A percentile compares a stretch with the other conserved stretches of the same genome.
phyloP scores from a whole-genome alignment of 306 rosid genomes.

The Corylus heterophylla region DNA sequence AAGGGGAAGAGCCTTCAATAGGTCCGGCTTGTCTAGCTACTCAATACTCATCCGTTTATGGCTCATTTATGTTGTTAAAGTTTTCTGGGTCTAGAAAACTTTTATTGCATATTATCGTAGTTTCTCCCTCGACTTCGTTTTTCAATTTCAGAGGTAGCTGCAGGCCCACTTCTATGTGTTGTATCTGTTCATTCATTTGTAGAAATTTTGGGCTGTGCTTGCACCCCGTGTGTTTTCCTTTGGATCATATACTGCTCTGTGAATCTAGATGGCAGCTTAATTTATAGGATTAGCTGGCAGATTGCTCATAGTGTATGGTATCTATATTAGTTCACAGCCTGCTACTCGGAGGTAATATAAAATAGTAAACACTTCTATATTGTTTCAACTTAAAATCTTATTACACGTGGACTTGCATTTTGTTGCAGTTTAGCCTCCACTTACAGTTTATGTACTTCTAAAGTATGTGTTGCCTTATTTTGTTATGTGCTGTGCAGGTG shows the following conservation, averaged over 20 bases:
- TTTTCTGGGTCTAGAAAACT: not conserved
- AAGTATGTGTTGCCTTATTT: slow-evolving; percentile 5
- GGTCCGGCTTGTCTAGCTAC: not conserved
- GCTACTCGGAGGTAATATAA: not conserved
- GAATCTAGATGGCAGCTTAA: not conserved
- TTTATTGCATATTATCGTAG: not conserved
- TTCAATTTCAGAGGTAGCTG: not conserved
- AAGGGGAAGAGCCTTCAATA: not conserved
- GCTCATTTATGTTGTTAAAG: not conserved
- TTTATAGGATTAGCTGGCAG: not conserved
- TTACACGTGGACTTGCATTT: not conserved
- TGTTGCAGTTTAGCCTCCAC: not conserved
- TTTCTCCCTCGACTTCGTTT: not conserved
- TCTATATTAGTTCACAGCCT: not conserved
- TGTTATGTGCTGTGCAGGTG: slow-evolving; percentile 61
- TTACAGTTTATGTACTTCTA: not conserved
- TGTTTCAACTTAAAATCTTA: not conserved
- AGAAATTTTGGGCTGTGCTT: not conserved
- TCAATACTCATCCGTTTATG: not conserved
- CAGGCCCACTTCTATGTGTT: not conserved
- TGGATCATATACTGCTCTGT: not conserved
- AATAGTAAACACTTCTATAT: not conserved
- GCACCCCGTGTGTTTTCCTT: not conserved
- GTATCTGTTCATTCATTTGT: not conserved
- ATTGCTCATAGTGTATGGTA: not conserved